phyloP scores from a whole-genome alignment of 305 asterid genomes.

The Andrographis paniculata region DNA sequence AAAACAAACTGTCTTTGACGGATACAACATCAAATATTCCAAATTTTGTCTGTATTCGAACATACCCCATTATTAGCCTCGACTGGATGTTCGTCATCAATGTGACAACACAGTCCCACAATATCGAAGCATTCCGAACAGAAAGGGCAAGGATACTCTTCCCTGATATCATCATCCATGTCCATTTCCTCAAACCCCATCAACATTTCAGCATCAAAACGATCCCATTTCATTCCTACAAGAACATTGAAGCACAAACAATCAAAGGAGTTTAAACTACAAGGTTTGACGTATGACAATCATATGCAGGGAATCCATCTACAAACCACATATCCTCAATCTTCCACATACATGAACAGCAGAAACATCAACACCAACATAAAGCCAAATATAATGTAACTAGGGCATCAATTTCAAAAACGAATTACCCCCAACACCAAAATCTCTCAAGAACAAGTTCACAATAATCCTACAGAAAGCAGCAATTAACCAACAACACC shows the following conservation, averaged over 20 bases:
- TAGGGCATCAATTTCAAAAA: too few species aligned
- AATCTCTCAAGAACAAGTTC: not conserved
- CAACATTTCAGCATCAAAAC: conserved; percentile 67
- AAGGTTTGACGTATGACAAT: too few species aligned
- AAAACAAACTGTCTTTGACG: too few species aligned
- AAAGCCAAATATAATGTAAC: too few species aligned
- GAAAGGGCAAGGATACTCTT: conserved; percentile 83
- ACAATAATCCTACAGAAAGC: not conserved
- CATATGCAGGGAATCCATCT: too few species aligned
- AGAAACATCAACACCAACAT: too few species aligned
- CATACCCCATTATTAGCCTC: conserved; percentile 82
- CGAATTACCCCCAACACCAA: too few species aligned
- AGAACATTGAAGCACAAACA: conserved; percentile 1
- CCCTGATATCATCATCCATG: conserved; percentile 60
- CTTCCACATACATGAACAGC: too few species aligned
- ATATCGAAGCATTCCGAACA: conserved; percentile 79
- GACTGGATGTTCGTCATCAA: conserved; percentile 92
- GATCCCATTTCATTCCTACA: conserved; percentile 63
- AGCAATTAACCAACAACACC: not conserved
- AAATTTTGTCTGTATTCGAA: not conserved
- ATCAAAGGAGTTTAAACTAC: not conserved
- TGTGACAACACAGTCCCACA: conserved; percentile 87
- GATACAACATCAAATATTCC: too few species aligned
- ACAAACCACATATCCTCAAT: too few species aligned
- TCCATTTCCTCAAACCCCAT: conserved; percentile 88